Percentiles rank a stretch among this genome's conserved stretches.
phyloP scores from a whole-genome alignment of 108 stramenopile species.

The Cyclotella baltica region DNA sequence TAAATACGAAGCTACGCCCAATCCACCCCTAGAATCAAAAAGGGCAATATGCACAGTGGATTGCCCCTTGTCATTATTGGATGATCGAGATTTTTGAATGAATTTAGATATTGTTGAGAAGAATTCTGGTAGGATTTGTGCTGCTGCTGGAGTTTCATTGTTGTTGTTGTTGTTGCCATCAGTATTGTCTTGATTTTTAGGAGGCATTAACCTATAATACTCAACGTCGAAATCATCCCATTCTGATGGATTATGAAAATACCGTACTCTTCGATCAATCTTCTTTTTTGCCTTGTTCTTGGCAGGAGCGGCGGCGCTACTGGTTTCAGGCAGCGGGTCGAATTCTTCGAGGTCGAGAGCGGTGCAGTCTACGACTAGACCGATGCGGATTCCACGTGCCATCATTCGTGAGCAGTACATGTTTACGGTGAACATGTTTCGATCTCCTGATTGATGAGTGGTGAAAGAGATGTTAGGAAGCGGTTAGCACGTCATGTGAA shows the following conservation, averaged over 20 bases:
- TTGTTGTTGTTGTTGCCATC: slow-evolving; percentile 6
- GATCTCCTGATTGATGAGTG: slow-evolving; percentile 35
- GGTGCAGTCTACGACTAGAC: slow-evolving; percentile 58
- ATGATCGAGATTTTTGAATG: slow-evolving; percentile 31
- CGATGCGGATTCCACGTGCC: slow-evolving; percentile 47
- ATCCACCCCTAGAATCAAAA: slow-evolving; percentile 57
- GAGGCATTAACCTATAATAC: slow-evolving; percentile 49
- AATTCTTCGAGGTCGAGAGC: slow-evolving; percentile 56
- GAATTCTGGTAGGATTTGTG: slow-evolving; percentile 39
- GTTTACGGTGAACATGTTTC: slow-evolving; percentile 54
- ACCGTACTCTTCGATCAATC: slow-evolving; percentile 46
- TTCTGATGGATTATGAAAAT: slow-evolving; percentile 59
- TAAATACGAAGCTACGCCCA: slow-evolving; percentile 56
- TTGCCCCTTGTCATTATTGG: background rate
- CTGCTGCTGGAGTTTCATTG: slow-evolving; percentile 14
- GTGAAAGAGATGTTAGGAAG: background rate
- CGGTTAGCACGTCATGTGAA: too few relatives aligned
- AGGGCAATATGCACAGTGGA: slow-evolving; percentile 45
- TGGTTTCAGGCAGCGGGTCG: slow-evolving; percentile 34
- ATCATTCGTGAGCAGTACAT: slow-evolving; percentile 60
- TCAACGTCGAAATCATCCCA: slow-evolving; percentile 66
- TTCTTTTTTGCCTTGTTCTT: slow-evolving; percentile 1
- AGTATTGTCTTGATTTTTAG: background rate
- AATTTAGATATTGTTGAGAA: slow-evolving; percentile 29
- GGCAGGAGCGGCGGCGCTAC: background rate